A percentile compares a stretch with the other conserved stretches of the same genome.
Conservation (phyloP, 257 asterid genomes). For the Gardenia jasminoides region DNA sequence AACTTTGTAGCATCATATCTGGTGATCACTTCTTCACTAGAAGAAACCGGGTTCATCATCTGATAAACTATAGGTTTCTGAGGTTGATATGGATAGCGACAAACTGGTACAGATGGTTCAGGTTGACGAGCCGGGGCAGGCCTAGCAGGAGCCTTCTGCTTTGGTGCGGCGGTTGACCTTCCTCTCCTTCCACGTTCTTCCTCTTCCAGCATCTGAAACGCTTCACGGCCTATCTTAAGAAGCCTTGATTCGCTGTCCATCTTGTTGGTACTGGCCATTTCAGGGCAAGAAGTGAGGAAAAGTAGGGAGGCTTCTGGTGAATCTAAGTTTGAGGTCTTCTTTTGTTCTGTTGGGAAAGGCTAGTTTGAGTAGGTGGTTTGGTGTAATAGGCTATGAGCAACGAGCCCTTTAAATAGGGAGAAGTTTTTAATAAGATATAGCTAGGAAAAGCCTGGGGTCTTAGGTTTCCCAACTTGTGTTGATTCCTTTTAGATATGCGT, state of each 20-base stretch:
- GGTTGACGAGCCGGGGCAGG: not conserved
- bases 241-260: constrained; percentile 22
- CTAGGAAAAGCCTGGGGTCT: not conserved
- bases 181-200: not conserved
- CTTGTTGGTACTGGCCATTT: constrained; percentile 37
- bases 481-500: too few relatives aligned
- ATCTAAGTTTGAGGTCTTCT: not conserved
- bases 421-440: not conserved
- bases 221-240: constrained; percentile 23
- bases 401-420: constrained; percentile 15
- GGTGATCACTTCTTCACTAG: not conserved
- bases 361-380: not conserved
- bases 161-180: not conserved
- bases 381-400: not conserved
- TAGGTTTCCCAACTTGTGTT: too few relatives aligned
- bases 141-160: not conserved
- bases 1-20: constrained; percentile 25
- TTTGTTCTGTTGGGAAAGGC: not conserved
- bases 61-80: constrained; percentile 4
- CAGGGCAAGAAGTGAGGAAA: not conserved
- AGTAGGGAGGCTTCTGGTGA: not conserved
- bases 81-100: constrained; percentile 3
- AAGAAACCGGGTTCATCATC: constrained; percentile 9
- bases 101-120: not conserved
- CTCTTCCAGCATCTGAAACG: constrained; percentile 17